Evolutionary conservation across 1,139 yeast species (phyloP), one percentile per base, ranked within the genome.

Genomic region (Candida mesenterica): DNA sequence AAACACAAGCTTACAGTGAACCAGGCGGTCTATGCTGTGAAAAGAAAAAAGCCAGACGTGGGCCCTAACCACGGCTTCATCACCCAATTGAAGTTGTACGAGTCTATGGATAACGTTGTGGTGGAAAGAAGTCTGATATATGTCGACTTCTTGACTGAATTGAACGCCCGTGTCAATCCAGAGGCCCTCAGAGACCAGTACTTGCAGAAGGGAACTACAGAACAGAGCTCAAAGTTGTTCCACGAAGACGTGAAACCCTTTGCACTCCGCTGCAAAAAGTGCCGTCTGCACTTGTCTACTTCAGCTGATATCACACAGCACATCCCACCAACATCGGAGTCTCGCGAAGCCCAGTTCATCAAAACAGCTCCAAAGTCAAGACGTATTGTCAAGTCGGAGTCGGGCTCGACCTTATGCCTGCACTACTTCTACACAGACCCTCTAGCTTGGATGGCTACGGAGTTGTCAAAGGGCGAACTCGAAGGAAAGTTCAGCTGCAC

Each of bases 401-500:
- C 67, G 26, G 90, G 82, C 0, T 68, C 82, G 15, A 54, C 61
- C 12, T 58, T 55, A 3, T 92, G 98, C 57, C 84, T 95, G n/a
- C 97, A 90, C 47, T 65, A 59, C 55, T 85, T 75, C 55, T 79
- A 88, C 47, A 68, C 79, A 10, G 97, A 92, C 57, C 97, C 98
- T 0, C 65, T 90, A 39, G 67, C 70, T 24, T 92, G 98, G 98
- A 92, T 92, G 99, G 75, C 81, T 41, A 65, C 69, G 1, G 96
- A 87, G 52, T 65, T 90, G 28, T 72, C 65, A 29, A 80, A 80
- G 34, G 77, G 75, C 31, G 82, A 81, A 36, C 52, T 92, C 5
- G 97, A 90, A 55, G 98, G 98, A 2, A 86, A 83, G 51, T 79
- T 92, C 33, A 57, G 64, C 15, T 92, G 99, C 57, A 94, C 95